phyloP scores from a whole-genome alignment of 2,329 filamentous ascomycete species.

The Talaromyces marneffei region DNA sequence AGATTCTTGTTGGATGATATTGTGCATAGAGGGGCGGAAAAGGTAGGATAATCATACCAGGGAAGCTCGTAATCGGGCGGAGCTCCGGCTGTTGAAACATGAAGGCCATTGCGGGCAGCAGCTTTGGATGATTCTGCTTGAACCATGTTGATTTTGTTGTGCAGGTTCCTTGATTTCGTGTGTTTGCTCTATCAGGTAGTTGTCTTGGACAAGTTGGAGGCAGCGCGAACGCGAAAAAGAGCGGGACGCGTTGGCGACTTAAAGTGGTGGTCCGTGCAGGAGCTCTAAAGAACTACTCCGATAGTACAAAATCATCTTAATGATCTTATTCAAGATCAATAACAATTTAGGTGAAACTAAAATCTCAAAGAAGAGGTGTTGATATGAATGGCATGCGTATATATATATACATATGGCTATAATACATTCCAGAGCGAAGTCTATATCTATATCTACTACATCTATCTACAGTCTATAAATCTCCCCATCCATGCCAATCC shows the following conservation, averaged over 20 bases:
- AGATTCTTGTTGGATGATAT: background rate
- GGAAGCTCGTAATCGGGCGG: conserved; percentile 45
- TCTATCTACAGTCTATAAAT: conserved; percentile 53
- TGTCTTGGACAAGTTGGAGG: background rate
- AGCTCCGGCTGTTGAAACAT: conserved; percentile 35
- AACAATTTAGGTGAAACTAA: too few species aligned
- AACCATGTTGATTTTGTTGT: conserved; percentile 27
- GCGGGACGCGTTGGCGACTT: background rate
- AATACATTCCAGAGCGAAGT: conserved; percentile 17
- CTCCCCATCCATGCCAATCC: conserved; percentile 70
- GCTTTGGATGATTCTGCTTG: conserved; percentile 45
- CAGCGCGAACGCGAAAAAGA: background rate
- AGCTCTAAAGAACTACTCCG: too few species aligned
- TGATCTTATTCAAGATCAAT: too few species aligned
- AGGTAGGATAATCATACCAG: conserved; percentile 36
- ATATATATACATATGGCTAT: background rate
- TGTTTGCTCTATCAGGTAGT: background rate
- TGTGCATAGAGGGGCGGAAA: background rate
- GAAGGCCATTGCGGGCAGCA: conserved; percentile 38
- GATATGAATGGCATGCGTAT: too few species aligned
- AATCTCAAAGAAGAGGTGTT: too few species aligned
- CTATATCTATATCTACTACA: background rate
- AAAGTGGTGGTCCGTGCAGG: conserved; percentile 4
- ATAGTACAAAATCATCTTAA: too few species aligned
- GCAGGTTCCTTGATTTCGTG: background rate